Evolutionary conservation across 2,329 filamentous ascomycete genomes (phyloP).

Genomic region (Nothophoma quercina): DNA sequence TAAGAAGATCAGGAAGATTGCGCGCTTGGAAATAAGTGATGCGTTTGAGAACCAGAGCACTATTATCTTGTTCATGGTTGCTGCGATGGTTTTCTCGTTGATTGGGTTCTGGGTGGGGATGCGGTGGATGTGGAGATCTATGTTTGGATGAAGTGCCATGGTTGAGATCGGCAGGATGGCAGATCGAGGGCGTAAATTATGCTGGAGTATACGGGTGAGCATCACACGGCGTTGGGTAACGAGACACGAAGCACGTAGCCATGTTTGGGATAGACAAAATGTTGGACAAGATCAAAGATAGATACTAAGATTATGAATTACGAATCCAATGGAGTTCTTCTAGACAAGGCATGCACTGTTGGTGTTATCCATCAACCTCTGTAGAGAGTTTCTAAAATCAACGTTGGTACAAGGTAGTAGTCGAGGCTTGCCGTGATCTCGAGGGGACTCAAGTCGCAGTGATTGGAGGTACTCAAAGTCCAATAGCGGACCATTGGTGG

Average conservation of each 20-base stretch:
- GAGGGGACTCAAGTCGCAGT: too few species aligned
- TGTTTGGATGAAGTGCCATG: conserved; percentile 6
- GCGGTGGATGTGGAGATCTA: conserved; percentile 29
- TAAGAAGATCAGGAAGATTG: conserved; percentile 62
- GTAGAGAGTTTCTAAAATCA: too few species aligned
- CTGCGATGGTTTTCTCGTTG: conserved; percentile 31
- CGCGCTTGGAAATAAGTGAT: conserved; percentile 68
- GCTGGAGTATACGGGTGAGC: background rate
- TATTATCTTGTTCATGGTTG: conserved; percentile 61
- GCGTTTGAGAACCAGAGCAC: conserved; percentile 67
- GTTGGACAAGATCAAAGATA: background rate
- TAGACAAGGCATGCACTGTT: background rate
- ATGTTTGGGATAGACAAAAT: conserved; percentile 7
- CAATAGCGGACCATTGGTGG: too few species aligned
- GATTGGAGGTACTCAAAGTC: too few species aligned
- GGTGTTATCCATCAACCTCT: too few species aligned
- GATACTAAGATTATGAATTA: background rate
- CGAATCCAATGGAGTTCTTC: background rate
- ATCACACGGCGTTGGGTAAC: background rate
- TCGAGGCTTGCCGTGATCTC: too few species aligned
- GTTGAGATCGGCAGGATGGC: too few species aligned
- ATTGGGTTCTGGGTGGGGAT: conserved; percentile 29
- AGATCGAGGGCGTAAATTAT: background rate
- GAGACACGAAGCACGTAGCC: conserved; percentile 1
- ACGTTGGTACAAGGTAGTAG: too few species aligned